These are phyloP conservation scores for Physaria fendleri DNA, from an alignment of 345 rosid genomes.

Conservation along the genomic window DNA sequence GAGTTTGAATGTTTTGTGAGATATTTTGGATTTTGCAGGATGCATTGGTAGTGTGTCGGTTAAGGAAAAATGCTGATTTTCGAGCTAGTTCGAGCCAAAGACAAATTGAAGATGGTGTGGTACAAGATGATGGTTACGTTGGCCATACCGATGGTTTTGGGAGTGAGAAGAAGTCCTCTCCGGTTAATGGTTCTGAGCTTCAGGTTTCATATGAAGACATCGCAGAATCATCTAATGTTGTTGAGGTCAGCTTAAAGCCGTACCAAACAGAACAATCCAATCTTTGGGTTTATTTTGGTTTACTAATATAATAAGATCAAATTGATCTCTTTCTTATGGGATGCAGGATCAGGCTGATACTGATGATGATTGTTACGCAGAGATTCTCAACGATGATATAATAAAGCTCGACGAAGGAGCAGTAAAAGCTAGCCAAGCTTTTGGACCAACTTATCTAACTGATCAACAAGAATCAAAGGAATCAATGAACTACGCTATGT, in stretches of 20 bases:
- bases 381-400: slow-evolving; percentile 75
- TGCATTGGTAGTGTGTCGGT: slow-evolving; percentile 74
- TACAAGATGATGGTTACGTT: slow-evolving; percentile 24
- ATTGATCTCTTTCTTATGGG: neutral
- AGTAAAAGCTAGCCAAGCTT: slow-evolving; percentile 22
- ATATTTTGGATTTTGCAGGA: slow-evolving; percentile 37
- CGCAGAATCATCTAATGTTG: slow-evolving; percentile 41
- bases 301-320: neutral
- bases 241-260: slow-evolving; percentile 34
- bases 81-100: slow-evolving; percentile 27
- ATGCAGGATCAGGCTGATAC: slow-evolving; percentile 12
- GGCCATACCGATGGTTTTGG: slow-evolving; percentile 29
- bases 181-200: slow-evolving; percentile 44
- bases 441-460: slow-evolving; percentile 9
- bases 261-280: neutral
- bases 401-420: slow-evolving; percentile 52
- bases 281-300: neutral
- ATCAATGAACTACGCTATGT: slow-evolving; percentile 15
- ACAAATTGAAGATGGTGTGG: slow-evolving; percentile 22
- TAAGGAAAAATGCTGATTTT: slow-evolving; percentile 61
- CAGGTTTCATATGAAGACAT: slow-evolving; percentile 30
- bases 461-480: slow-evolving; percentile 12
- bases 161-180: slow-evolving; percentile 33
- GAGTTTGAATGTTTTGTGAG: neutral
- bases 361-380: slow-evolving; percentile 57